phyloP scores from a whole-genome alignment of 192 early-diverging fungal genomes.

The Entomortierella chlamydospora region DNA sequence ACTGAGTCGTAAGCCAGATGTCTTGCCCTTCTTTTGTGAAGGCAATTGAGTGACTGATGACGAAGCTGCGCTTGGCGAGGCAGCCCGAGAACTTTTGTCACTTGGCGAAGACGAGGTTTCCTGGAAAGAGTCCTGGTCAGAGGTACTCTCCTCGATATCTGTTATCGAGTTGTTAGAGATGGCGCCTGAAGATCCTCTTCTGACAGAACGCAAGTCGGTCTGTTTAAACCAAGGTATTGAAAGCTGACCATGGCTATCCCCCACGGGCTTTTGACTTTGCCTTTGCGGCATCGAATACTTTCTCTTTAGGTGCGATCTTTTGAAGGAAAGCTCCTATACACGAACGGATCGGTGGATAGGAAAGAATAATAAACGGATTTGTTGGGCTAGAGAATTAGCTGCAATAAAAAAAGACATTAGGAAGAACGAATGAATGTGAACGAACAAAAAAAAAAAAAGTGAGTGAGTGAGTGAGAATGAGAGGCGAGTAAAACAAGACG shows the following conservation, averaged over 20 bases:
- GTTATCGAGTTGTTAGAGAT: conserved; percentile 49
- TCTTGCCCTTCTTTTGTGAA: conserved; percentile 20
- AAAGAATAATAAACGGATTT: not conserved
- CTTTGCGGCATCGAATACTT: not conserved
- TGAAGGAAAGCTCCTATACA: too few relatives aligned
- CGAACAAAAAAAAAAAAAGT: not conserved
- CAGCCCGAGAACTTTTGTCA: conserved; percentile 41
- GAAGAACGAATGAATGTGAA: not conserved
- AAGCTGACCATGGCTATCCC: conserved; percentile 13
- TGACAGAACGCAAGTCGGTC: conserved; percentile 16
- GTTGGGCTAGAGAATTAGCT: not conserved
- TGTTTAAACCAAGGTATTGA: conserved; percentile 35
- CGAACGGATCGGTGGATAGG: not conserved
- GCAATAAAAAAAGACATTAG: not conserved
- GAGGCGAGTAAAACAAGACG: too few relatives aligned
- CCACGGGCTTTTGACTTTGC: conserved; percentile 1
- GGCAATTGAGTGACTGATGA: conserved; percentile 2
- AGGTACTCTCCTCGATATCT: conserved; percentile 40
- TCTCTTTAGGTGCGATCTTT: not conserved
- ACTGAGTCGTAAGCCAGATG: conserved; percentile 44
- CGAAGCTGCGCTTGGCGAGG: conserved; percentile 29
- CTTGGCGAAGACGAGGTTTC: conserved; percentile 42
- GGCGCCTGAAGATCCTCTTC: conserved; percentile 39
- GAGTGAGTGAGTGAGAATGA: not conserved
- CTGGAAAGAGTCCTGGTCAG: conserved; percentile 39